Evolutionary conservation across 345 rosid genomes (phyloP), one percentile per base, ranked within the genome.

Genomic region (Brassica incana): DNA sequence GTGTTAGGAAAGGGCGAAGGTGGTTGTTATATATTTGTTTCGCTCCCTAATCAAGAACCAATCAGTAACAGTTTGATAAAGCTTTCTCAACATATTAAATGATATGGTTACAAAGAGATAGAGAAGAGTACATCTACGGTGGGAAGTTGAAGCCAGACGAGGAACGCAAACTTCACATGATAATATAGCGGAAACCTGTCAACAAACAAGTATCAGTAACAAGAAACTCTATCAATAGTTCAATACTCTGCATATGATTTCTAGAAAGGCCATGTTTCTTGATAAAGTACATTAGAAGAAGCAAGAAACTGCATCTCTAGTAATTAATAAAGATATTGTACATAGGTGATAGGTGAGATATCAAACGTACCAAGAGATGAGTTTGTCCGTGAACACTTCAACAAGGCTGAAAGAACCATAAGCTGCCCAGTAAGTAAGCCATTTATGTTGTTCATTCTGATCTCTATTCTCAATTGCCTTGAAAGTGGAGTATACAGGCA

Each of bases 401-500:
- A 81, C 92, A 50, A 91, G 62, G 67, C 92, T 90, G 82, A 93
- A 93, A 73, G 96, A 85, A 80, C 99, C 99, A 88, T 89, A 93
- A 68, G 92, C 98, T 95, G 99, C 88, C 98, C 98, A 95, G 82
- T 95, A 95, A 63, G 87, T 64, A 75, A 95, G 94, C 98, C 96
- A 91, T 71, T 84, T 90, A 43, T 78, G 89, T 84, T 88, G 95
- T 77, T 85, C 89, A 38, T 65, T 75, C 60, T 74, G 74, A 79
- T 95, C 88, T 75, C 79, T 80, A 8, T 9, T 87, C 84, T 95
- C 98, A 43, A 95, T 88, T 15, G 98, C 99, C 80, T 86, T 89
- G 81, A 91, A 89, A 14, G 98, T 93, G 0, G 97, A 89, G 88
- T 95, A 95, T 52, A 93, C 92, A 16, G 99, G 99, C 38, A 92